phyloP scores from a whole-genome alignment of 2,329 filamentous ascomycete species.

The Aureobasidium sp. region DNA sequence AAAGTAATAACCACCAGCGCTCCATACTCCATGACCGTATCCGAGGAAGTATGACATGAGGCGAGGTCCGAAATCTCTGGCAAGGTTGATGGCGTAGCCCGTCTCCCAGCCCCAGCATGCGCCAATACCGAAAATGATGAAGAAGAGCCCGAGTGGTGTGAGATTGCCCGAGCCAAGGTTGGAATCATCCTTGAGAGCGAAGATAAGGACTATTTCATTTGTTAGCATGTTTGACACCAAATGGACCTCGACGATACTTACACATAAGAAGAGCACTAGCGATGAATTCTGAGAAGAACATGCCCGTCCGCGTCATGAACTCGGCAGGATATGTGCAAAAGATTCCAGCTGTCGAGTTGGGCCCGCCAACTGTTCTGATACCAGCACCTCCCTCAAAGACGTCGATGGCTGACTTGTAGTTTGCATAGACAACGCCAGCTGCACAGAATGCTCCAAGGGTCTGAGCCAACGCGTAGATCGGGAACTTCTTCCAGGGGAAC shows the following conservation, averaged over 20 bases:
- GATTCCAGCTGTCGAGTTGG: slow-evolving; percentile 46
- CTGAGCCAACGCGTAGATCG: slow-evolving; percentile 60
- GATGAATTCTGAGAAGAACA: slow-evolving; percentile 68
- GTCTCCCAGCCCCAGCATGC: slow-evolving; percentile 57
- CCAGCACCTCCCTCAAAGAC: slow-evolving; percentile 42
- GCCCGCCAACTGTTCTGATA: slow-evolving; percentile 49
- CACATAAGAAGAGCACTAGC: slow-evolving; percentile 58
- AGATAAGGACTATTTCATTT: slow-evolving; percentile 48
- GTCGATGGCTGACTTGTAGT: slow-evolving; percentile 35
- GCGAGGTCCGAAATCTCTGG: slow-evolving; percentile 64
- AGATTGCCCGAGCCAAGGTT: slow-evolving; percentile 53
- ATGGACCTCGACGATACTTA: not conserved
- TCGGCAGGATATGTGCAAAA: slow-evolving; percentile 58
- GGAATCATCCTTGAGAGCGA: slow-evolving; percentile 55
- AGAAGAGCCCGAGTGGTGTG: slow-evolving; percentile 58
- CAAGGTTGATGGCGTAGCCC: slow-evolving; percentile 59
- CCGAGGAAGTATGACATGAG: slow-evolving; percentile 61
- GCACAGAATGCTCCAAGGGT: slow-evolving; percentile 58
- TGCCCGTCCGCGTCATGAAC: slow-evolving; percentile 49
- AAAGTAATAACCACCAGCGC: slow-evolving; percentile 63
- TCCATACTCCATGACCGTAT: slow-evolving; percentile 62
- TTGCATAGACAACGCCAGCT: slow-evolving; percentile 37
- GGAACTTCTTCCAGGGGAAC: slow-evolving; percentile 59
- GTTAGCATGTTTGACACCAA: not conserved
- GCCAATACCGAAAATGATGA: slow-evolving; percentile 66